Conservation (phyloP, 345 rosid species). For the Cardamine chenopodiifolia region DNA sequence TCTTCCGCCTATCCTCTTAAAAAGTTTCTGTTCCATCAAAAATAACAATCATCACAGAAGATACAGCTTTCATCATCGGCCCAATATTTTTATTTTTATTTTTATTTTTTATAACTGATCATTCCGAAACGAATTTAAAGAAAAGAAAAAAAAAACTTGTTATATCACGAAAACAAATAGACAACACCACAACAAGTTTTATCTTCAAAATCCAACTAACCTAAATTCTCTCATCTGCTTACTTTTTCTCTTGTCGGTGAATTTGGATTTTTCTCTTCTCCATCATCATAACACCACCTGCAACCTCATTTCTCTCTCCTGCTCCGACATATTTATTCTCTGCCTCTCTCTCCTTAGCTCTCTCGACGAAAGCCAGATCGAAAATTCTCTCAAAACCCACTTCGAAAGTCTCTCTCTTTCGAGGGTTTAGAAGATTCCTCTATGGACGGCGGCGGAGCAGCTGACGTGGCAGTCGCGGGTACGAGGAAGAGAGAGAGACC, state of each 20-base stretch:
- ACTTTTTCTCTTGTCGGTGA: conserved; percentile 74
- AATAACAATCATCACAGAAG: conserved; percentile 24
- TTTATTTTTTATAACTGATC: not conserved
- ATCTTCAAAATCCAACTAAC: conserved; percentile 40
- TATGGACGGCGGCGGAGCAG: conserved; percentile 51
- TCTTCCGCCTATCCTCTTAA: conserved; percentile 41
- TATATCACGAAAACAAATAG: conserved; percentile 35
- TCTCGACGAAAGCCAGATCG: conserved; percentile 5
- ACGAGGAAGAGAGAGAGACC: conserved; percentile 57
- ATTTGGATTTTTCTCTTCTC: conserved; percentile 50
- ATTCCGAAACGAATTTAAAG: conserved; percentile 4
- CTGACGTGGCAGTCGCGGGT: conserved; percentile 39
- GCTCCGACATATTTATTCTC: conserved; percentile 44
- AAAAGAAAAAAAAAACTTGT: conserved; percentile 5
- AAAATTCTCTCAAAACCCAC: conserved; percentile 14
- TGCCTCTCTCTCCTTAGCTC: conserved; percentile 14
- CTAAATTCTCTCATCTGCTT: conserved; percentile 33
- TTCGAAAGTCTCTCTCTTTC: conserved; percentile 16
- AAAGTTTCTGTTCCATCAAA: conserved; percentile 35
- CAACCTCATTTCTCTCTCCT: conserved; percentile 32
- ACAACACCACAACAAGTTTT: conserved; percentile 28
- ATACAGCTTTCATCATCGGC: conserved; percentile 44
- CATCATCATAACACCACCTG: conserved; percentile 45
- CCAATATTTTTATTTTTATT: not conserved
- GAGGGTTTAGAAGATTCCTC: not conserved